phyloP scores from a whole-genome alignment of 192 early-diverging fungal genomes.

The Geranomyces michiganensis region DNA sequence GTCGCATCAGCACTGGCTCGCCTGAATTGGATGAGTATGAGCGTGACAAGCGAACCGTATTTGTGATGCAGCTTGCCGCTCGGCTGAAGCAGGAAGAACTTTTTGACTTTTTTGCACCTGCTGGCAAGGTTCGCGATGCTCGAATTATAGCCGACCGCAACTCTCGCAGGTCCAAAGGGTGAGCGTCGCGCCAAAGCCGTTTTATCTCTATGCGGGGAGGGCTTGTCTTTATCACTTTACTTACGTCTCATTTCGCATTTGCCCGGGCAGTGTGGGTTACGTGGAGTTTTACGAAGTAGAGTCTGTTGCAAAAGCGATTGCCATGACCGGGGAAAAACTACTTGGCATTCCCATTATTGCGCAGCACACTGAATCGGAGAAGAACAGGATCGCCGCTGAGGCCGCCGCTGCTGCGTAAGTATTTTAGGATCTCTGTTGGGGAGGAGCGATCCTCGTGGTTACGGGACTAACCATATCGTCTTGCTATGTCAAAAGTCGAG shows the following conservation, averaged over 20 bases:
- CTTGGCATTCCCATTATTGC: slow-evolving; percentile 93
- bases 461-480: slow-evolving; percentile 46
- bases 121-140: slow-evolving; percentile 85
- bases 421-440: too few relatives aligned
- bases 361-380: slow-evolving; percentile 89
- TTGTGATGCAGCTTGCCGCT: slow-evolving; percentile 91
- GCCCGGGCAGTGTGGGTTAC: slow-evolving; percentile 82
- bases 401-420: slow-evolving; percentile 35
- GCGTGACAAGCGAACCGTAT: slow-evolving; percentile 90
- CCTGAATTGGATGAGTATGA: slow-evolving; percentile 71
- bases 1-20: background rate
- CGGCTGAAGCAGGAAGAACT: slow-evolving; percentile 78
- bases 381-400: slow-evolving; percentile 75
- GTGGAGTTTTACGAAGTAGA: slow-evolving; percentile 92
- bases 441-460: too few relatives aligned
- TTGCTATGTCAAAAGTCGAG: background rate
- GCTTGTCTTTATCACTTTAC: too few relatives aligned
- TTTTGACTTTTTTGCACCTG: slow-evolving; percentile 77
- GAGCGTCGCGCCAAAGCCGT: slow-evolving; percentile 29
- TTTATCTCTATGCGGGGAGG: too few relatives aligned
- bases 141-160: slow-evolving; percentile 79
- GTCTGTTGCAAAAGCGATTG: slow-evolving; percentile 82
- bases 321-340: slow-evolving; percentile 81
- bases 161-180: slow-evolving; percentile 83
- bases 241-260: too few relatives aligned